Base-by-base conservation (phyloP, 805 yeast genomes). In the Martiniozyma abietophila region DNA sequence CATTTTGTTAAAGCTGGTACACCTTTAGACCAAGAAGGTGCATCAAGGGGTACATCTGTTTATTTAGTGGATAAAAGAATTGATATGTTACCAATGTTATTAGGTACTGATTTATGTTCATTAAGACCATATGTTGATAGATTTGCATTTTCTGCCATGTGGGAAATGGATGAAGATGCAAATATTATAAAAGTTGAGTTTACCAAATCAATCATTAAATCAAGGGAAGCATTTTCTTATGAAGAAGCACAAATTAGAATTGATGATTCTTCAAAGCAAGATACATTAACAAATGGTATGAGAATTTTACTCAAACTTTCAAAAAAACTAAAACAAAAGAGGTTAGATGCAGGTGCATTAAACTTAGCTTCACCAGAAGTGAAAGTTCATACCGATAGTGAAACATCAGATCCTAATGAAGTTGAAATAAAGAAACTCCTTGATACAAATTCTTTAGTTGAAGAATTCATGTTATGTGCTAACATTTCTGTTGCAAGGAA, bases 311-410 rank as follows among this genome's bases (percentile, higher is more conserved):
- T 92, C 35, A 58, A 64, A 29, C 59, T 92, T n/a, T 88, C 97
- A 3, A 83, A 84, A 51, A 76, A 77, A 45, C 65, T 92, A 49
- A 86, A 83, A 56, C 85, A 83, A 58, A 74, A 76, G 53, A 72
- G 99, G 57, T 61, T 88, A 49, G 89, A 80, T 44, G 92, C 94
- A 2, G 99, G 99, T 62, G 99, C 99, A 0, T 69, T 92, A 54
- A 92, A 92, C 56, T 65, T 92, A 47, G 96, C 98, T 0, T 85
- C 96, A 3, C 99, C 99, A 1, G 99, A 92, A 56, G 98, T 92
- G 31, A 89, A 89, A 58, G 95, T 92, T 24, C 92, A 86, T 48
- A 80, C 88, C 79, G 99, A 92, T 50, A 80, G 89, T 52, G 99
- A 92, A 60, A 86, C 97, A 3, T 80, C 95, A 2, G 98, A 92